Base-by-base conservation (phyloP, 192 early-diverging fungal genomes). In the Mortierella hygrophila region DNA sequence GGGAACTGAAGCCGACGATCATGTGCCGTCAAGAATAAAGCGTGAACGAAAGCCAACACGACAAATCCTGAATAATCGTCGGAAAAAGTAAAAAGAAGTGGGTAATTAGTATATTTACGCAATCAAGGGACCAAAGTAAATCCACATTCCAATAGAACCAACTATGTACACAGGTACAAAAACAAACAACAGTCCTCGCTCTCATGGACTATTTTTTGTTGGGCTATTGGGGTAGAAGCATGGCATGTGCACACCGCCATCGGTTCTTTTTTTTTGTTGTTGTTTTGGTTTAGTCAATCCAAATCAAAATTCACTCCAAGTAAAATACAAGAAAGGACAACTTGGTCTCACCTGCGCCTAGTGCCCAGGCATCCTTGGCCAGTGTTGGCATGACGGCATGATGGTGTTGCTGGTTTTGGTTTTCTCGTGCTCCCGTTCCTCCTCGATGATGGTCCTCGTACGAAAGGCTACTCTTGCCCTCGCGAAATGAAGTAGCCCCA, bases 1-100 rank as follows among this genome's bases (percentile, higher is more conserved):
- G 84, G 84, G 21, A 81, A 86, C 70, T 86, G 84, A 9, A 86
- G 79, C 10, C 37, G 75, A 74, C 57, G 75, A 44, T 86, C 84
- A 54, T 86, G 79, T 6, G 79, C 84, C 35, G 79, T 81, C 42
- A 86, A 68, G 44, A 86, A 77, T 11, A 86, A 29, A 18, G 75
- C 79, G 37, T 86, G 84, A 2, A 73, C 35, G 63, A 81, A 29
- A 7, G 76, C 72, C 63, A 86, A 52, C 21, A 85, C 26, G 11
- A 85, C 74, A 42, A 85, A 80, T 57, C 76, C 82, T 83, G 70
- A n/a, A 63, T 21, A 75, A 57, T 20, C 5, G 38, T 8, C 15
- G 21, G 16, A 37, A 41, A 75, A 57, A 37, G 52, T 26, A 32
- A 29, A 74, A 76, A 15, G 63, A 63, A 20, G 35, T 40, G 75